These are phyloP conservation scores for Trichophyton verrucosum DNA, from an alignment of 2,329 filamentous ascomycete species.

Conservation along the genomic window DNA sequence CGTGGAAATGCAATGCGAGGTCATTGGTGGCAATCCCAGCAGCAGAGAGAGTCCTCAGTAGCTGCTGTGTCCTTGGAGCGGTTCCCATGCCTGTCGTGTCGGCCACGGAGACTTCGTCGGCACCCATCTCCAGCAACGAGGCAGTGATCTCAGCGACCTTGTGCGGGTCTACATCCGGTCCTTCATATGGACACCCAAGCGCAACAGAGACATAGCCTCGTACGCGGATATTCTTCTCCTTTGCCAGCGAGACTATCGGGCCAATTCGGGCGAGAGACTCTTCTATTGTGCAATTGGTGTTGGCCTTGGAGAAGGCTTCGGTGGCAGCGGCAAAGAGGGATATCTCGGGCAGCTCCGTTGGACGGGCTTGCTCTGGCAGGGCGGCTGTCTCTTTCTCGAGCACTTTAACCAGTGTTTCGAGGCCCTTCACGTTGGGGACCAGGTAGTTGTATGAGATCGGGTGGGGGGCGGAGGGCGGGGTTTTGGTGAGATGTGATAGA, in stretches of 20 bases:
- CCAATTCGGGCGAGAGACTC: conserved; percentile 49
- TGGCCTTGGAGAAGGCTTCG: conserved; percentile 51
- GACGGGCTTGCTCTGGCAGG: conserved; percentile 16
- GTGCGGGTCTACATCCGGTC: conserved; percentile 47
- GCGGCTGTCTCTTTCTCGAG: conserved; percentile 34
- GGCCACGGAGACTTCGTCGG: conserved; percentile 52
- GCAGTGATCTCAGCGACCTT: conserved; percentile 51
- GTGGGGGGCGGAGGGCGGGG: conserved; percentile 38
- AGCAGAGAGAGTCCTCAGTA: conserved; percentile 46
- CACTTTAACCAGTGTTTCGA: conserved; percentile 46
- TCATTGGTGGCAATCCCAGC: conserved; percentile 49
- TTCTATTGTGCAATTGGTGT: conserved; percentile 53
- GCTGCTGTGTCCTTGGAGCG: conserved; percentile 45
- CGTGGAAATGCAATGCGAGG: conserved; percentile 53
- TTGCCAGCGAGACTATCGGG: conserved; percentile 46
- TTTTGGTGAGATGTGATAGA: conserved; percentile 41
- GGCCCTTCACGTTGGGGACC: conserved; percentile 49
- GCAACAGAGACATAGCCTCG: conserved; percentile 55
- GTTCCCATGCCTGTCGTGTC: conserved; percentile 59
- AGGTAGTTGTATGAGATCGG: conserved; percentile 54
- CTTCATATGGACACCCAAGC: conserved; percentile 54
- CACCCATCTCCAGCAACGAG: conserved; percentile 51
- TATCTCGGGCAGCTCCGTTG: conserved; percentile 39
- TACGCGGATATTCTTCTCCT: conserved; percentile 44
- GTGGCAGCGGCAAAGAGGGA: conserved; percentile 55